Evolutionary conservation across 768 basidiomycete genomes (phyloP), one percentile per base, ranked within the genome.

Genomic region (Pisolithus albus): DNA sequence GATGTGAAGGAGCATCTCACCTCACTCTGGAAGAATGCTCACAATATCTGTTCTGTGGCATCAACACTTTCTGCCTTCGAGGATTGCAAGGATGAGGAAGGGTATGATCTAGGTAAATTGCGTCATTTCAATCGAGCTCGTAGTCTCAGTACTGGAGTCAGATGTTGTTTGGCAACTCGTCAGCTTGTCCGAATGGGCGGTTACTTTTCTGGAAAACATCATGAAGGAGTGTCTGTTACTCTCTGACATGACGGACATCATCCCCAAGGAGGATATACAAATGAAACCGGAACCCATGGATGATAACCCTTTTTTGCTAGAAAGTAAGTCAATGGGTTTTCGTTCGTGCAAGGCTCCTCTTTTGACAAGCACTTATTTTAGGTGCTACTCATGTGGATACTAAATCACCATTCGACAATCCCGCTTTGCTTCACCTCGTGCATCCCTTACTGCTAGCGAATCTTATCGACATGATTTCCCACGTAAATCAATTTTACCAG

Each of bases 161-260:
- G 88, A 81, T 49, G 79, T 83, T 34, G 75, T 81, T 24, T 90
- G 88, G 88, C 82, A 85, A 55, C 72, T 90, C 13, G 77, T 82
- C 43, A 78, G 76, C 8, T 59, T 88, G 43, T 79, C 76, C 1
- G 70, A 68, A 7, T 91, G 86, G 86, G 62, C 79, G 41, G 68
- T 88, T 24, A 66, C 67, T 32, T 82, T 88, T 56, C 55, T 82
- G 18, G 84, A 86, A 61, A 76, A 68, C 47, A 62, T 91, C 5
- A 63, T 88, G 65, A 84, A 79, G 49, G 75, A 74, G 52, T 77
- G 74, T 34, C 62, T 78, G 1, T 65, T 69, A 45, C 61, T 69
- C 2, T 65, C 61, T 4, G 71, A 71, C 50, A 37, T 57, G 15
- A 46, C 52, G 1, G 62, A 57, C 24, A 40, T 44, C 7, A 49